phyloP scores from a whole-genome alignment of 78 protist species.

The Speleostelium caveatum region DNA sequence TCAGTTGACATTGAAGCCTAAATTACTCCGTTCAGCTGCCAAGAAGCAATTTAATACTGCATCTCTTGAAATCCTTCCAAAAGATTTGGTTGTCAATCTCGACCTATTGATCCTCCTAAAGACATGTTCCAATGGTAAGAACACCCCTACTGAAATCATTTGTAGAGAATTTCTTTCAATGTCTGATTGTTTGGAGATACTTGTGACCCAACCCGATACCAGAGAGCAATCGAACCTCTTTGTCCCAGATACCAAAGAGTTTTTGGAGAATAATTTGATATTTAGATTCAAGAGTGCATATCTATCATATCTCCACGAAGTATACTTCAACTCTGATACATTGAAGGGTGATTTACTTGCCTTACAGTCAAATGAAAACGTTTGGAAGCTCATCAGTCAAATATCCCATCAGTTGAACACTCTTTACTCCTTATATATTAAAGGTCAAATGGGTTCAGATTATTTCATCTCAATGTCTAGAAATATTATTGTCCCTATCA shows the following conservation, averaged over 20 bases:
- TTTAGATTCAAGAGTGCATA: constrained; percentile 65
- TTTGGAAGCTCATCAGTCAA: constrained; percentile 63
- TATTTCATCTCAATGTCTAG: constrained; percentile 36
- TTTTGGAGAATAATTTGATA: constrained; percentile 33
- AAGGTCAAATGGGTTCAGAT: not conserved
- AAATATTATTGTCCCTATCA: constrained; percentile 49
- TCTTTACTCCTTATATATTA: not conserved
- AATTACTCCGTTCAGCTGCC: constrained; percentile 50
- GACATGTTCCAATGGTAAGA: constrained; percentile 43
- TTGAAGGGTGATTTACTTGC: constrained; percentile 68
- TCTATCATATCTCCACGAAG: constrained; percentile 56
- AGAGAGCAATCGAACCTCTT: constrained; percentile 11
- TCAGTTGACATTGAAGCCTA: not conserved
- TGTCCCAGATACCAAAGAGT: constrained; percentile 57
- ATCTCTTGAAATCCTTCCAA: constrained; percentile 44
- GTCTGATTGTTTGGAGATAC: constrained; percentile 54
- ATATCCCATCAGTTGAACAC: constrained; percentile 48
- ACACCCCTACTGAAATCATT: constrained; percentile 63
- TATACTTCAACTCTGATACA: constrained; percentile 61
- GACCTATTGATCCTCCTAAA: constrained; percentile 40
- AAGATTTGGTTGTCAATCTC: constrained; percentile 52
- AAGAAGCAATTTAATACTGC: constrained; percentile 26
- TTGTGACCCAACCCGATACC: constrained; percentile 6
- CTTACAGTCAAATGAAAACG: constrained; percentile 38
- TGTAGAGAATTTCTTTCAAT: constrained; percentile 63